Conservation (phyloP, 768 basidiomycete genomes). For the Psilocybe cubensis region DNA sequence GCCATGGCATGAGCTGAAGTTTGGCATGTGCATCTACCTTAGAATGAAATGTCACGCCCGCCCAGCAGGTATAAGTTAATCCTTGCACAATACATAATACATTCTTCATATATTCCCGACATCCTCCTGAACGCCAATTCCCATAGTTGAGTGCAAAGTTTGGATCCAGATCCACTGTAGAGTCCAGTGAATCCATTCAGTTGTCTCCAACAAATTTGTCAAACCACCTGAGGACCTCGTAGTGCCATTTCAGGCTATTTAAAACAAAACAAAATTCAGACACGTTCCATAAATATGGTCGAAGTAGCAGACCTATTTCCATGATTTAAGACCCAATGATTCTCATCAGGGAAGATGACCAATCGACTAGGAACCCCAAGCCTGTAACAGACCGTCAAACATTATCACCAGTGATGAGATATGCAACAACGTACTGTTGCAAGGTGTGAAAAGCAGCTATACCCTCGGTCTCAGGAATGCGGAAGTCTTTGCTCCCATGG, state of each 20-base stretch:
- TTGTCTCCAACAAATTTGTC: constrained; percentile 60
- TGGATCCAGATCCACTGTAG: too few relatives aligned
- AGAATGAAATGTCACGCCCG: too few relatives aligned
- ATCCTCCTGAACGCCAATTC: too few relatives aligned
- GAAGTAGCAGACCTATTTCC: constrained; percentile 61
- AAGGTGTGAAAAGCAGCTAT: constrained; percentile 86
- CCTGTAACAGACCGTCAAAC: constrained; percentile 36
- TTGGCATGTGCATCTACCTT: too few relatives aligned
- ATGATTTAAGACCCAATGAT: constrained; percentile 88
- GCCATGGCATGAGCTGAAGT: too few relatives aligned
- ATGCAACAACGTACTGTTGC: constrained; percentile 62
- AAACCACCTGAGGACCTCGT: constrained; percentile 93
- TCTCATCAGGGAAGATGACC: constrained; percentile 88
- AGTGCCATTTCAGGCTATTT: constrained; percentile 89
- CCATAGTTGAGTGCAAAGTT: too few relatives aligned
- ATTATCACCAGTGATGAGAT: not conserved
- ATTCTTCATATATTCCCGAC: too few relatives aligned
- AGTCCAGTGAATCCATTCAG: not conserved
- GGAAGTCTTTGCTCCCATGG: constrained; percentile 88
- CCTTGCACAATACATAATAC: not conserved
- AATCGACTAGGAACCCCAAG: constrained; percentile 73
- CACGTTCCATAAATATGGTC: not conserved
- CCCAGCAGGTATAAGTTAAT: too few relatives aligned
- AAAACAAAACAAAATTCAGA: not conserved
- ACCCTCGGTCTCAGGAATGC: constrained; percentile 84